These are phyloP conservation scores for Terfezia boudieri DNA, from an alignment of 495 filamentous ascomycete species.

Conservation along the genomic window DNA sequence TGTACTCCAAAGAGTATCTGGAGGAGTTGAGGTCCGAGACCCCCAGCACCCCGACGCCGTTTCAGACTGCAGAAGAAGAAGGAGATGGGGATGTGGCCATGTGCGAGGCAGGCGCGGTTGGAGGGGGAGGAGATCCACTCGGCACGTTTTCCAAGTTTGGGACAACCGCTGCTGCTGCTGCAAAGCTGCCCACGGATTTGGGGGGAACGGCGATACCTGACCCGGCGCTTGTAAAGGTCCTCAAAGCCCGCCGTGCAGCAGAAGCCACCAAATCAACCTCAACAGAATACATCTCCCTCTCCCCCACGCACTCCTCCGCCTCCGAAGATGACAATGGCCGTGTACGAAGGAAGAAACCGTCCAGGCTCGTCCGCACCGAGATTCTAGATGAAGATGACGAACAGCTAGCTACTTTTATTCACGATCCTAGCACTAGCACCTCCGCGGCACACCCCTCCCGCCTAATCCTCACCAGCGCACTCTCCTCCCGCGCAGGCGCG, in stretches of 20 bases:
- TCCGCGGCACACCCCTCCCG: neutral
- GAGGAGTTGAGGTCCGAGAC: constrained; percentile 66
- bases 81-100: neutral
- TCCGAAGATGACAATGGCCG: neutral
- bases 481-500: neutral
- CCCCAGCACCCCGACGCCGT: constrained; percentile 29
- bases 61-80: neutral
- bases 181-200: neutral
- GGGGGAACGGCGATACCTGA: constrained; percentile 36
- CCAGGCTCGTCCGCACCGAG: neutral
- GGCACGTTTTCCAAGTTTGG: neutral
- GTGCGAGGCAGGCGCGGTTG: neutral
- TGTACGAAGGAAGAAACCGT: neutral
- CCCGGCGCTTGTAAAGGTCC: constrained; percentile 73
- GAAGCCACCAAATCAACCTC: neutral
- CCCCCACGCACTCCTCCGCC: neutral
- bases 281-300: neutral
- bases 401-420: neutral
- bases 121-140: neutral
- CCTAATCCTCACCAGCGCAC: neutral
- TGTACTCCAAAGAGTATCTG: constrained; percentile 66
- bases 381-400: neutral
- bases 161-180: too few relatives aligned
- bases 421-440: neutral
- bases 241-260: constrained; percentile 61